Evolutionary conservation across 257 asterid genomes (phyloP).

Genomic region (Solanum chiquidenum): DNA sequence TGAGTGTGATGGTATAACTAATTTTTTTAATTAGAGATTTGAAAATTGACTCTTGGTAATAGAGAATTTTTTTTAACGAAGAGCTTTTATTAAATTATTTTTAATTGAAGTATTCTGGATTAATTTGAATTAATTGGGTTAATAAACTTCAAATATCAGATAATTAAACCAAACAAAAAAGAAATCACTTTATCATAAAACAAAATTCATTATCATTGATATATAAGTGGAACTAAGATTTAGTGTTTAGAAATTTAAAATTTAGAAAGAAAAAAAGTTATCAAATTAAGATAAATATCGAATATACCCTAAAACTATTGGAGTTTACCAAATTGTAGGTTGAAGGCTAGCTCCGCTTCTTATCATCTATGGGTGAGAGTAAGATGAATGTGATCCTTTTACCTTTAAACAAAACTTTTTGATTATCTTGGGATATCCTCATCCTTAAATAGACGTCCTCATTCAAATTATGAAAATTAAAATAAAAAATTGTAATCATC

Average conservation of each 20-base stretch:
- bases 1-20: background rate
- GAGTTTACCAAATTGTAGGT: background rate
- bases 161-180: background rate
- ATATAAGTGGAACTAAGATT: background rate
- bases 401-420: no score
- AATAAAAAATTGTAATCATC: no score
- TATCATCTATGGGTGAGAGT: no score
- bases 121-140: background rate
- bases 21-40: background rate
- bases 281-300: background rate
- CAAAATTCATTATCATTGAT: background rate
- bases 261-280: background rate
- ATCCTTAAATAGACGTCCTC: background rate
- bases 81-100: background rate
- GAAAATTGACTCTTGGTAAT: background rate
- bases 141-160: background rate
- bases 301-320: background rate
- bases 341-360: background rate
- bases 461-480: background rate
- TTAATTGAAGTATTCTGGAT: background rate
- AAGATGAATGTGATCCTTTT: background rate
- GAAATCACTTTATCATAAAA: background rate
- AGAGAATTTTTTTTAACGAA: background rate
- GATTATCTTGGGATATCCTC: fast-evolving
- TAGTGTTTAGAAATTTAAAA: background rate